A percentile compares a stretch with the other conserved stretches of the same genome.
These are phyloP conservation scores for Tinospora cordifolia DNA, from an alignment of 164 flowering plant genomes.

Conservation along the genomic window DNA sequence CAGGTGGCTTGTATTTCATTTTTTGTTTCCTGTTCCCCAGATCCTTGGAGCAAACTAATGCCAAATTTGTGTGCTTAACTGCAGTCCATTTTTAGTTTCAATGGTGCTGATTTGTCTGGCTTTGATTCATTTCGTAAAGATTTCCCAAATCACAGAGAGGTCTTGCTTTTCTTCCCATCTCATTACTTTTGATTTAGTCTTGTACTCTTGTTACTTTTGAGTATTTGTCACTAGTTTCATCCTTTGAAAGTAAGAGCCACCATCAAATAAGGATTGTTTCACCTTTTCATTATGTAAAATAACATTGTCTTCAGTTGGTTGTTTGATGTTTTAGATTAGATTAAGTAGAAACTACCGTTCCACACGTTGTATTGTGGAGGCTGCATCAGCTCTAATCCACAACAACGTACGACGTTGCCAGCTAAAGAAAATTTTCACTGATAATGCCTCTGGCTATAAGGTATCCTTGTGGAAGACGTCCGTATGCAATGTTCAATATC, in stretches of 20 bases:
- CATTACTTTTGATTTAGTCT: background rate
- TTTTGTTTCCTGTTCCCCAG: background rate
- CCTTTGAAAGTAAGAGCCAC: background rate
- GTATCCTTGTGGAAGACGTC: constrained; percentile 23
- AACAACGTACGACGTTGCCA: constrained; percentile 62
- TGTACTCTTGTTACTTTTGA: background rate
- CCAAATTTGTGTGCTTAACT: constrained; percentile 15
- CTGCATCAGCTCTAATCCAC: constrained; percentile 78
- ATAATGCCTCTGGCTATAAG: constrained; percentile 76
- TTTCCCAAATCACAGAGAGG: constrained; percentile 82
- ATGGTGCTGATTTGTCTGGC: constrained; percentile 84
- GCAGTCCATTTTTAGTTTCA: constrained; percentile 97
- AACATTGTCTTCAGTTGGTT: background rate
- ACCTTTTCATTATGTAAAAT: background rate
- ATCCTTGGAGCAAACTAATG: background rate
- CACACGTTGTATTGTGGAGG: constrained; percentile 83
- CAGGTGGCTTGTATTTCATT: constrained; percentile 53
- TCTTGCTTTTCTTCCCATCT: constrained; percentile 15
- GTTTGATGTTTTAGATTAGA: constrained; percentile 46
- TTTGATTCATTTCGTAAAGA: constrained; percentile 86
- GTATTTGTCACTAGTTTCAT: background rate
- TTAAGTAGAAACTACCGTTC: constrained; percentile 82
- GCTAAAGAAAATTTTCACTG: constrained; percentile 54
- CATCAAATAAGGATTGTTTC: background rate
- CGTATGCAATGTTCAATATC: background rate